These are phyloP conservation scores for Jackrogersella multiformis DNA, from an alignment of 495 filamentous ascomycete genomes.

Conservation along the genomic window DNA sequence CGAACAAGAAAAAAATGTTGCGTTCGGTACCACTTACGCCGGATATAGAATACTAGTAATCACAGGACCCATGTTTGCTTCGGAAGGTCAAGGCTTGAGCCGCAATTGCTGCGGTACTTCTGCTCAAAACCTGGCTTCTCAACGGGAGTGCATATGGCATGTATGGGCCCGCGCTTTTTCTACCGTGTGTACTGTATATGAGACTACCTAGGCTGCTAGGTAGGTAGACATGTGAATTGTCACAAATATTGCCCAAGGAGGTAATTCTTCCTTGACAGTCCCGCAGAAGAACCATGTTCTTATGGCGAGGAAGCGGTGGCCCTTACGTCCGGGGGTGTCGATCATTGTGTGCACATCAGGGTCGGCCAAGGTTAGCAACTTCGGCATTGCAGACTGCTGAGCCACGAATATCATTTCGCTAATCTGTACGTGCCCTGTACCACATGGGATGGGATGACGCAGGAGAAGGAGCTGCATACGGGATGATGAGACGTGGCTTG, in stretches of 20 bases:
- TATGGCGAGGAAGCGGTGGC: conserved; percentile 31
- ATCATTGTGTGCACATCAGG: conserved; percentile 26
- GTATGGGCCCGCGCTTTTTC: conserved; percentile 13
- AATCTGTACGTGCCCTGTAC: conserved; percentile 40
- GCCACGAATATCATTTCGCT: conserved; percentile 43
- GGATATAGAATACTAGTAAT: conserved; percentile 14
- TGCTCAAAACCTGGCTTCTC: background rate
- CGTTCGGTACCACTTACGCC: conserved; percentile 24
- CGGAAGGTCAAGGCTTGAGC: conserved; percentile 30
- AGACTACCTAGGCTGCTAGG: background rate
- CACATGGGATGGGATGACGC: conserved; percentile 40
- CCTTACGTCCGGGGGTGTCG: conserved; percentile 40
- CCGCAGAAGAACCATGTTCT: conserved; percentile 30
- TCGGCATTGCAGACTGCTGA: conserved; percentile 41
- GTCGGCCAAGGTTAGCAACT: conserved; percentile 15
- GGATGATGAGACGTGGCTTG: conserved; percentile 43
- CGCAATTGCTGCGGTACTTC: conserved; percentile 24
- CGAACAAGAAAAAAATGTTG: conserved; percentile 6
- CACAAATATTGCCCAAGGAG: conserved; percentile 20
- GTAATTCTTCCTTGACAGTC: conserved; percentile 23
- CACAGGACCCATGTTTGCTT: conserved; percentile 28
- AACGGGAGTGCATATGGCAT: conserved; percentile 19
- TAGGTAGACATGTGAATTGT: background rate
- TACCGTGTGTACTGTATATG: conserved; percentile 13
- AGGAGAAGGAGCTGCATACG: conserved; percentile 32